These are phyloP conservation scores for Diaporthe citri DNA, from an alignment of 2,329 filamentous ascomycete species.

Conservation along the genomic window DNA sequence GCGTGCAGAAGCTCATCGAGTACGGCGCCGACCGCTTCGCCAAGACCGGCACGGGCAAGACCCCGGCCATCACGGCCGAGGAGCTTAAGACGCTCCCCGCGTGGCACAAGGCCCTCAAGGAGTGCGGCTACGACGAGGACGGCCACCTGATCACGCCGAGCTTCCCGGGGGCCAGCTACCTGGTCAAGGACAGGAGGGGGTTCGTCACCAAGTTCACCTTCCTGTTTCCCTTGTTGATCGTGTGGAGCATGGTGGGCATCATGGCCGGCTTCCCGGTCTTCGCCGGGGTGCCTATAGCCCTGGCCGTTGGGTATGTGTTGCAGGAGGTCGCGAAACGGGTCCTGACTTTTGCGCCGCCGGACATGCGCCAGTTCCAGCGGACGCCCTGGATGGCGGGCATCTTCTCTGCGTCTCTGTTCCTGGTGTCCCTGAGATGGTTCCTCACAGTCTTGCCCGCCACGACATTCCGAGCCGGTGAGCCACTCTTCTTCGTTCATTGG, in stretches of 20 bases:
- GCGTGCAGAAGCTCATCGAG: slow-evolving; percentile 93
- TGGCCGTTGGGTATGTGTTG: slow-evolving; percentile 75
- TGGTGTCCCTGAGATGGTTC: slow-evolving; percentile 82
- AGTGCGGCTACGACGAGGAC: slow-evolving; percentile 86
- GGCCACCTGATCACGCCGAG: slow-evolving; percentile 77
- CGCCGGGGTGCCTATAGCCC: slow-evolving; percentile 78
- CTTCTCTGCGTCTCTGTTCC: slow-evolving; percentile 88
- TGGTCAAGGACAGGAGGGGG: slow-evolving; percentile 80
- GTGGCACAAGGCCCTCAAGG: slow-evolving; percentile 85
- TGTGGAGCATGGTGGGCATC: slow-evolving; percentile 79
- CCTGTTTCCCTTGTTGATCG: slow-evolving; percentile 84
- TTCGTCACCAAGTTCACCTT: slow-evolving; percentile 92
- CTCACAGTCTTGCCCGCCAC: slow-evolving; percentile 73
- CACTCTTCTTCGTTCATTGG: not conserved
- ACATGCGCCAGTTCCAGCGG: slow-evolving; percentile 91
- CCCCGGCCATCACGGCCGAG: slow-evolving; percentile 83
- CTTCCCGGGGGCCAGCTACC: slow-evolving; percentile 79
- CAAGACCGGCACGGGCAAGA: slow-evolving; percentile 90
- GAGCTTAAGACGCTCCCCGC: slow-evolving; percentile 89
- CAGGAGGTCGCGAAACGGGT: slow-evolving; percentile 84
- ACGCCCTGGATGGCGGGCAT: slow-evolving; percentile 97
- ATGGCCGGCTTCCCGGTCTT: slow-evolving; percentile 81
- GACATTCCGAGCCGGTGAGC: slow-evolving; percentile 65
- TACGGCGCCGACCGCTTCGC: slow-evolving; percentile 95
- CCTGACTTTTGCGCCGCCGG: slow-evolving; percentile 83